Evolutionary conservation across 768 basidiomycete species (phyloP), one percentile per base, ranked within the genome.

Genomic region (Mycena amicta): DNA sequence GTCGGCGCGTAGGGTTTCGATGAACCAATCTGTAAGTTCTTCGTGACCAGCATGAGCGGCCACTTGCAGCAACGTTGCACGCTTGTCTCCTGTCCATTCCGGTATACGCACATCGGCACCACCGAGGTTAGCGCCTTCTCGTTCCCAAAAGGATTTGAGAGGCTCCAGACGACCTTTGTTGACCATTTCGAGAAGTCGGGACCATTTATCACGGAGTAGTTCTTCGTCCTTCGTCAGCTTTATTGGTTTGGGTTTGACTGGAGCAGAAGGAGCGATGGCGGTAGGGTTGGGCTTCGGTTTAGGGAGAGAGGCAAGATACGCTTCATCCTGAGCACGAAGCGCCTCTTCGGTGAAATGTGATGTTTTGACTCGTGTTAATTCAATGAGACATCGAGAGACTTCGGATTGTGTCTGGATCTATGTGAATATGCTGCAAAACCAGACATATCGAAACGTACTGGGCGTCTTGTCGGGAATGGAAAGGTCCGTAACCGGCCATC

Each of bases 381-480:
- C 96, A 40, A 83, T 74, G 46, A 97, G 85, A 69, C 95, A 95
- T 20, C 97, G 89, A 3, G 82, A 56, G 22, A 98, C 82, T 72
- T 99, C 97, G 2, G 92, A 84, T 76, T 93, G 90, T 0, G 96
- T 99, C 92, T 96, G 60, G 2, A 27, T 23, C 13, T 23, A 33
- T 46, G 46, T 29, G 20, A 30, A 30, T 57, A 15, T 45, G 33
- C 11, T 20, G 30, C 23, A 27, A 51, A 27, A 31, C 39, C 2
- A 52, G 22, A 20, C 51, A n/a, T 55, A 23, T 45, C 22, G 18
- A 33, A 20, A 78, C 90, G 57, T 72, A 95, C 94, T 15, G 97
- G 96, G 64, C 97, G 83, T 39, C 95, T 87, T 1, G 97, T 99
- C 3, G 95, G 95, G 74, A 99, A 99, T 0, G 95, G 95, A 72